Conservation (phyloP, 2,329 filamentous ascomycete species). For the Didymella exigua region DNA sequence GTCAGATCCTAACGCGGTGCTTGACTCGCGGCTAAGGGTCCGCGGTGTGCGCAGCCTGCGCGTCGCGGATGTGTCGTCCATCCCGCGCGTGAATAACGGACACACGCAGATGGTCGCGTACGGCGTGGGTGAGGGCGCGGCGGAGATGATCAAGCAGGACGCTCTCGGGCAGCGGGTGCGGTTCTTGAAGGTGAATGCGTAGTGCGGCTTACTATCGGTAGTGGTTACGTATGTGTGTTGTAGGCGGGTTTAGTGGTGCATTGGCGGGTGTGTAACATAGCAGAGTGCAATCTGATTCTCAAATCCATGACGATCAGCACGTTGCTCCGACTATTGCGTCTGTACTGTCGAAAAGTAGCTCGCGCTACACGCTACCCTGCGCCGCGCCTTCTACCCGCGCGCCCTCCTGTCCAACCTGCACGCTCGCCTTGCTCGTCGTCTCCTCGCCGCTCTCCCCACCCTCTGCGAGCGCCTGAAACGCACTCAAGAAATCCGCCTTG, state of each 20-base stretch:
- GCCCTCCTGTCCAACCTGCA: constrained; percentile 30
- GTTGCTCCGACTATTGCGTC: no score
- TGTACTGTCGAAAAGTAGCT: no score
- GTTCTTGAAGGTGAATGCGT: constrained; percentile 16
- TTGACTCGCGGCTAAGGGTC: constrained; percentile 44
- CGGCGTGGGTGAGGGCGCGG: constrained; percentile 41
- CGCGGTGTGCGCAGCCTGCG: constrained; percentile 31
- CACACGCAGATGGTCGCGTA: constrained; percentile 47
- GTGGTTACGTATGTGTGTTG: no score
- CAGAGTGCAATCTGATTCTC: no score
- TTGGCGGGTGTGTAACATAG: no score
- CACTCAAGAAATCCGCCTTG: constrained; percentile 67
- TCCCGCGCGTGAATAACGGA: constrained; percentile 40
- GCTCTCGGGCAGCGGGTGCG: neutral
- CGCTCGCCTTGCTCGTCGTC: constrained; percentile 4
- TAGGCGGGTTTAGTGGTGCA: no score
- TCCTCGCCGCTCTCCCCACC: neutral
- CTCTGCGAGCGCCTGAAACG: constrained; percentile 31
- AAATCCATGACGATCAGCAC: no score
- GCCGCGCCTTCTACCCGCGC: constrained; percentile 27
- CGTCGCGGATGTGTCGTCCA: constrained; percentile 35
- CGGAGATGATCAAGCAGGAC: constrained; percentile 41
- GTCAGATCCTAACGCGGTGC: constrained; percentile 42
- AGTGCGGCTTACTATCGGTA: no score
- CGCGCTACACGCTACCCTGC: constrained; percentile 25